A percentile compares a stretch with the other conserved stretches of the same genome.
Conservation (phyloP, 2,329 filamentous ascomycete genomes). For the Aspergillus fumigatiaffinis region DNA sequence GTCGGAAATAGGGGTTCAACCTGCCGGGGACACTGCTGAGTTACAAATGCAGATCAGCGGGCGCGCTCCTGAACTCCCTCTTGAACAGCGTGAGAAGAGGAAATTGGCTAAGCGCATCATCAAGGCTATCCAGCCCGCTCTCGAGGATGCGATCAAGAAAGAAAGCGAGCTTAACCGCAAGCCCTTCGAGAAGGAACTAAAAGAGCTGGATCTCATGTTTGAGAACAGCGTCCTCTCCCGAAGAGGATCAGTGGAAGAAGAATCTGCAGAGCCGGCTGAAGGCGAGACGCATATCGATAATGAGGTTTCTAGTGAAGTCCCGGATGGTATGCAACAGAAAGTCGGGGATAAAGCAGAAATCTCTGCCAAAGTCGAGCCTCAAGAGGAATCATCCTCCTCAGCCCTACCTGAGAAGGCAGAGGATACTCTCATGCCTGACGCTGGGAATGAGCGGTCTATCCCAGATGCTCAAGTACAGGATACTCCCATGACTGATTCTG, state of each 20-base stretch:
- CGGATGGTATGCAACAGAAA: slow-evolving; percentile 24
- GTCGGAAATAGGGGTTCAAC: slow-evolving; percentile 49
- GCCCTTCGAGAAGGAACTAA: slow-evolving; percentile 64
- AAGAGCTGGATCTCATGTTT: slow-evolving; percentile 69
- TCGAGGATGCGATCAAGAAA: slow-evolving; percentile 71
- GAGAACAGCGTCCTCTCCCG: slow-evolving; percentile 59
- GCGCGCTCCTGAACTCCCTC: slow-evolving; percentile 41
- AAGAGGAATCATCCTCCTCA: slow-evolving; percentile 18
- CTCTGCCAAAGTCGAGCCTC: slow-evolving; percentile 20
- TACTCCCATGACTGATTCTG: slow-evolving; percentile 4
- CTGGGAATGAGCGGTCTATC: slow-evolving; percentile 4
- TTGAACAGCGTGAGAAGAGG: slow-evolving; percentile 75
- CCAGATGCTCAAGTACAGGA: slow-evolving; percentile 7
- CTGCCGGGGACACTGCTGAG: slow-evolving; percentile 43
- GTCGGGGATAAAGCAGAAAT: slow-evolving; percentile 23
- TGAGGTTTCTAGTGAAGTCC: slow-evolving; percentile 30
- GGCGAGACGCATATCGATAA: slow-evolving; percentile 42
- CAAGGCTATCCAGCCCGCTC: slow-evolving; percentile 71
- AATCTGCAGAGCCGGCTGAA: slow-evolving; percentile 38
- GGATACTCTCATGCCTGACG: slow-evolving; percentile 12
- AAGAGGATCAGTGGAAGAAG: slow-evolving; percentile 39
- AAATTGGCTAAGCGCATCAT: slow-evolving; percentile 86
- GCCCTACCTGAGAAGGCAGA: slow-evolving; percentile 7
- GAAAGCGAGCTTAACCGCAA: slow-evolving; percentile 77
- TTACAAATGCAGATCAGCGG: slow-evolving; percentile 50